These are phyloP conservation scores for Dioszegia hungarica DNA, from an alignment of 768 basidiomycete genomes.

Conservation along the genomic window DNA sequence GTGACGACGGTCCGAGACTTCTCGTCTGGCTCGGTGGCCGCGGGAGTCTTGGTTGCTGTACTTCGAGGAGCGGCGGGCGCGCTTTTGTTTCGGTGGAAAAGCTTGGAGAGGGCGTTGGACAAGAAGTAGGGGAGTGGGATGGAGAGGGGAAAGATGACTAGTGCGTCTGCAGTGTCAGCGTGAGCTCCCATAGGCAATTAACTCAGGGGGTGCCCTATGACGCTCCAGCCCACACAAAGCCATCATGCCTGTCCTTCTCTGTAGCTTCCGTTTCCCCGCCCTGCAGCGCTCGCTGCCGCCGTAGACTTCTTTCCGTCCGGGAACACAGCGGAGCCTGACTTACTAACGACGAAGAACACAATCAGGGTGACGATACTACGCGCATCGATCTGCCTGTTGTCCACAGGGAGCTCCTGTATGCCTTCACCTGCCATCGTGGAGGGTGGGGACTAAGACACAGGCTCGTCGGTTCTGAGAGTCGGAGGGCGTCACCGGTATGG, in stretches of 20 bases:
- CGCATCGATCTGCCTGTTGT: slow-evolving; percentile 33
- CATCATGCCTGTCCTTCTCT: background rate
- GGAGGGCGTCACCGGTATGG: too few relatives aligned
- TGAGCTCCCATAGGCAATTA: too few relatives aligned
- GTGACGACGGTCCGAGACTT: background rate
- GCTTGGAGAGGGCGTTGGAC: background rate
- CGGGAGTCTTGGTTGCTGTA: too few relatives aligned
- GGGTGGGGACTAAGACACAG: too few relatives aligned
- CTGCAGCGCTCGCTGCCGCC: background rate
- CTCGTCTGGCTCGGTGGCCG: background rate
- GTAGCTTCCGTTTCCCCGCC: background rate
- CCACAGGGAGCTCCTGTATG: background rate
- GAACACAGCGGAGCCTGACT: slow-evolving; percentile 13
- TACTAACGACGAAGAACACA: slow-evolving; percentile 50
- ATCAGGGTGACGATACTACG: slow-evolving; percentile 49
- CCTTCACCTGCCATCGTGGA: background rate
- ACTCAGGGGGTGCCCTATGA: too few relatives aligned
- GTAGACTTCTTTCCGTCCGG: background rate
- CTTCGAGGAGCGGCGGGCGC: background rate
- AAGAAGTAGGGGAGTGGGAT: slow-evolving; percentile 43
- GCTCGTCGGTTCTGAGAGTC: too few relatives aligned
- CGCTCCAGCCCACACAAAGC: too few relatives aligned
- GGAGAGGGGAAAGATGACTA: slow-evolving; percentile 49
- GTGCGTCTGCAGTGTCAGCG: slow-evolving; percentile 28
- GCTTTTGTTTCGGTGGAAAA: background rate